Evolutionary conservation across 78 protist species (phyloP), one percentile per base, ranked within the genome.

Genomic region (Dictyostelium intermedium): DNA sequence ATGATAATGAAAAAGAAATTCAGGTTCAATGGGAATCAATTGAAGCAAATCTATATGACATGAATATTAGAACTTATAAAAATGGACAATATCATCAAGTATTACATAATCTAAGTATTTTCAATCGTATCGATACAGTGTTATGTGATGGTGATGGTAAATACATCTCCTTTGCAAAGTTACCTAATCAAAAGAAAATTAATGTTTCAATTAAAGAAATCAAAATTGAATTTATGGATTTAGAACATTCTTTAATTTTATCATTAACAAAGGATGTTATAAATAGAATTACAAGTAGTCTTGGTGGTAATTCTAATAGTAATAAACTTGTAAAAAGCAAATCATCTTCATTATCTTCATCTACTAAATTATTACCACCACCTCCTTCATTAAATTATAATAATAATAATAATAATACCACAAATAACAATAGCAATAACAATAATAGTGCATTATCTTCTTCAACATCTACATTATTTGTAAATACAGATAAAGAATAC

Each of bases 171-270:
- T 20, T 41, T 13, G 34, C 23, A 3, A 14, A 66, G 11, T 72
- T 69, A 11, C 84, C 94, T 43, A 14, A 41, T 9, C 94, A 89
- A 35, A 34, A 89, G 47, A 37, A 30, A 23, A 69, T 80, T 20
- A 20, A 41, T 25, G 87, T 89, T 5, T 27, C 34, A 27, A 50
- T 89, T 32, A 66, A 61, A 39, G 94, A 89, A 34, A 89, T 89
- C 11, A 81, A 61, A 16, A 23, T 89, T 16, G 87, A 89, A 47
- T 89, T 89, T 70, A 16, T 79, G 10, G 94, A 89, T 69, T 34
- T 89, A 25, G 94, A 89, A 35, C 94, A 89, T n/a, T 63, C 87
- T 25, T 74, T 89, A 41, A 89, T 89, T 45, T 78, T 43, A 37
- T 56, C 87, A 37, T 56, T 89, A 13, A 80, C 87, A 35, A 74